phyloP scores from a whole-genome alignment of 768 basidiomycete genomes.

The Suillus sp. region DNA sequence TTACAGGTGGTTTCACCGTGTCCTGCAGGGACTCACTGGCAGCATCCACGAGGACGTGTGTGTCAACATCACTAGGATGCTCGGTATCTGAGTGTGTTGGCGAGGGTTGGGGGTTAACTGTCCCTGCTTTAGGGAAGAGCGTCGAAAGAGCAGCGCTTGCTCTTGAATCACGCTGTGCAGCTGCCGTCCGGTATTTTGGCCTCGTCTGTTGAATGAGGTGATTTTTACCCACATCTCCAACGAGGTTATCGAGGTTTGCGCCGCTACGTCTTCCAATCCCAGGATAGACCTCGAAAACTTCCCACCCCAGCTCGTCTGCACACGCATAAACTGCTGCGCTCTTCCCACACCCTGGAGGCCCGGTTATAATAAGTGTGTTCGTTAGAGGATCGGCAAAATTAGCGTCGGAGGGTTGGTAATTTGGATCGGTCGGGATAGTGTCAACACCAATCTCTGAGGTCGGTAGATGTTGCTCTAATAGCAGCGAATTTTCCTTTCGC shows the following conservation, averaged over 20 bases:
- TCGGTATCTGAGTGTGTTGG: conserved; percentile 28
- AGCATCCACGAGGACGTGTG: conserved; percentile 9
- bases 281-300: conserved; percentile 95
- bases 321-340: conserved; percentile 93
- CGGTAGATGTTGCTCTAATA: not conserved
- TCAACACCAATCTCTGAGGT: conserved; percentile 12
- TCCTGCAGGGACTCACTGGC: conserved; percentile 7
- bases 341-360: conserved; percentile 87
- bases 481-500: not conserved
- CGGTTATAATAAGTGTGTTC: conserved; percentile 84
- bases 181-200: conserved; percentile 13
- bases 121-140: conserved; percentile 20
- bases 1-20: conserved; percentile 12
- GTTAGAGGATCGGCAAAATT: conserved; percentile 55
- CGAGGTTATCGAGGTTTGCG: conserved; percentile 70
- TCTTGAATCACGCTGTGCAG: conserved; percentile 13
- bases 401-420: conserved; percentile 16
- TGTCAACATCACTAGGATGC: conserved; percentile 12
- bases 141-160: conserved; percentile 18
- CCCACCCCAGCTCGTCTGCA: conserved; percentile 92
- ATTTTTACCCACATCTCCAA: conserved; percentile 94
- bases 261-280: conserved; percentile 91
- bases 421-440: conserved; percentile 15
- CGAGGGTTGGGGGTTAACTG: conserved; percentile 7
- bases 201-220: conserved; percentile 61